phyloP scores from a whole-genome alignment of 2,329 filamentous ascomycete genomes.

The Pleomassaria siparia region DNA sequence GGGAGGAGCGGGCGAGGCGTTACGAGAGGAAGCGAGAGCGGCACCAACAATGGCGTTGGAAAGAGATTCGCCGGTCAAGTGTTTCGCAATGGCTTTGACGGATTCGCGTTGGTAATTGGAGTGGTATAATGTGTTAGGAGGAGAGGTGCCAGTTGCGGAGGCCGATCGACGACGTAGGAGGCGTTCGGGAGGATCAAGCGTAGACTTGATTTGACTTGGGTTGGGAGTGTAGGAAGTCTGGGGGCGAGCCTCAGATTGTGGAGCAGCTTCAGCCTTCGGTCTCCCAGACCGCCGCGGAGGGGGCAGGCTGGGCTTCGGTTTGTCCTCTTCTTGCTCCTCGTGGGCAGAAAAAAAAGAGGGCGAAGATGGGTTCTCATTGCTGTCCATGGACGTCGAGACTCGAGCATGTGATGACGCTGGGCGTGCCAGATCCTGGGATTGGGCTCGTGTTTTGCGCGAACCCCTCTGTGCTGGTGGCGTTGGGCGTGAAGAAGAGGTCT shows the following conservation, averaged over 20 bases:
- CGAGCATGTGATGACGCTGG: conserved; percentile 20
- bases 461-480: conserved; percentile 20
- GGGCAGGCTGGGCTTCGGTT: conserved; percentile 34
- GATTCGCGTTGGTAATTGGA: conserved; percentile 43
- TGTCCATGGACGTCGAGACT: conserved; percentile 29
- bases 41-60: conserved; percentile 75
- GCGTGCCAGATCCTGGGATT: conserved; percentile 26
- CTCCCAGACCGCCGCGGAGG: conserved; percentile 38
- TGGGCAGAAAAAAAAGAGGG: conserved; percentile 41
- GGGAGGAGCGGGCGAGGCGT: conserved; percentile 43
- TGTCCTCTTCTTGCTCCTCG: conserved; percentile 35
- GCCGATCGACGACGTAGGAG: conserved; percentile 22
- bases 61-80: conserved; percentile 64
- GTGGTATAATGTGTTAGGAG: conserved; percentile 35
- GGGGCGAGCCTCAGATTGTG: conserved; percentile 5
- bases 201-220: conserved; percentile 30
- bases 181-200: conserved; percentile 21
- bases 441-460: conserved; percentile 20
- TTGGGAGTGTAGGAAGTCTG: conserved; percentile 23
- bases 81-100: conserved; percentile 44
- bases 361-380: conserved; percentile 29
- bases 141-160: conserved; percentile 24
- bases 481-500: conserved; percentile 18
- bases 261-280: conserved; percentile 4
- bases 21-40: conserved; percentile 67